These are phyloP conservation scores for Curvularia lunata DNA, from an alignment of 2,329 filamentous ascomycete species.

Conservation along the genomic window DNA sequence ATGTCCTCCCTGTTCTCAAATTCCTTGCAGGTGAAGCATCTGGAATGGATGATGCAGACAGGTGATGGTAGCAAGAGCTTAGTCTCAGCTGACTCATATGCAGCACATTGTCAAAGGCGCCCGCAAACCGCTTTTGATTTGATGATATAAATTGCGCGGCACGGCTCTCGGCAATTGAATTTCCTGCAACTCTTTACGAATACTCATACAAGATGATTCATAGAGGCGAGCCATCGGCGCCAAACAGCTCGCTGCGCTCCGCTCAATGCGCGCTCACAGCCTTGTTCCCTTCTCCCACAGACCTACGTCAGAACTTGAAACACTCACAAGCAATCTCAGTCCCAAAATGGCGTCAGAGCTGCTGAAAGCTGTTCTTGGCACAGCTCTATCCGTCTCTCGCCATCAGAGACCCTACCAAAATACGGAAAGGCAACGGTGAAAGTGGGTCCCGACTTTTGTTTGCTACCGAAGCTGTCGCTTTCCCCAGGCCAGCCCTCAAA, in stretches of 20 bases:
- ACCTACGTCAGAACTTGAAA: background rate
- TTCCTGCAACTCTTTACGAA: background rate
- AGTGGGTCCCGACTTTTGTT: background rate
- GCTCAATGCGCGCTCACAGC: background rate
- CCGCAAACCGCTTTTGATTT: background rate
- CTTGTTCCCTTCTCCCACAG: no score
- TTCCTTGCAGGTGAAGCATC: background rate
- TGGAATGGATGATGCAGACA: background rate
- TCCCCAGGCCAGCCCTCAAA: no score
- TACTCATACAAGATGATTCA: background rate
- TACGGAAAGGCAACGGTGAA: constrained; percentile 5
- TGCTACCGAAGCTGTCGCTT: no score
- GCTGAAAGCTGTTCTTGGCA: background rate
- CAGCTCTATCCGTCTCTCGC: background rate
- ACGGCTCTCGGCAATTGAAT: no score
- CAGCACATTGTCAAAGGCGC: background rate
- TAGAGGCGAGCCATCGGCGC: background rate
- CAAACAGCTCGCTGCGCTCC: background rate
- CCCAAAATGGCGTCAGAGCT: background rate
- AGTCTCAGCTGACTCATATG: background rate
- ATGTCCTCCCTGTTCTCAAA: background rate
- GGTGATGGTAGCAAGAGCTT: background rate
- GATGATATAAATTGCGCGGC: background rate
- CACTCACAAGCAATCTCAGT: no score
- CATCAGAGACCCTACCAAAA: background rate